Conservation (phyloP, 805 yeast species). For the Kuraishia borneana region DNA sequence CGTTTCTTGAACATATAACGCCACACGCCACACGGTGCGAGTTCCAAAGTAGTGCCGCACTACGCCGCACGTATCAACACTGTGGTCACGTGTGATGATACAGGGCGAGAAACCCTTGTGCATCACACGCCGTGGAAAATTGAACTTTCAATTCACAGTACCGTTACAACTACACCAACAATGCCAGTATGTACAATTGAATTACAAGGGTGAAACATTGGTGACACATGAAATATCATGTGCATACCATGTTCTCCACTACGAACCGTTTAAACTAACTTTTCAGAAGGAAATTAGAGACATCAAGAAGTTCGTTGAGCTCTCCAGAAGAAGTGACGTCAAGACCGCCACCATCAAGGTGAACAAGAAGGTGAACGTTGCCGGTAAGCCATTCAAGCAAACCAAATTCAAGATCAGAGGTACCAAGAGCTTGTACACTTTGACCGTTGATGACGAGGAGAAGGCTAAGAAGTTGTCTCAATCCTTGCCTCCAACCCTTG, state of each 20-base stretch:
- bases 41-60: no score
- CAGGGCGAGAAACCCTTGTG: slow-evolving; percentile 1
- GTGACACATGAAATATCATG: no score
- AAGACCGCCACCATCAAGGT: slow-evolving; percentile 88
- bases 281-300: slow-evolving; percentile 67
- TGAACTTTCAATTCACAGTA: background rate
- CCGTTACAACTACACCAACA: slow-evolving; percentile 6
- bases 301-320: slow-evolving; percentile 94
- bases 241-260: background rate
- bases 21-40: no score
- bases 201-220: background rate
- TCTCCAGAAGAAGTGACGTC: slow-evolving; percentile 94
- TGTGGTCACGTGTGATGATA: slow-evolving; percentile 4
- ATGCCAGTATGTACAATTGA: slow-evolving; percentile 14
- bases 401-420: slow-evolving; percentile 99
- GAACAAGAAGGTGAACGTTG: slow-evolving; percentile 72
- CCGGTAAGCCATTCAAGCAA: slow-evolving; percentile 80
- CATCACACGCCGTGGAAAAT: background rate
- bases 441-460: slow-evolving; percentile 88
- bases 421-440: slow-evolving; percentile 86
- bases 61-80: background rate
- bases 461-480: slow-evolving; percentile 97
- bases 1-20: slow-evolving; percentile 28
- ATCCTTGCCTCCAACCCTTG: slow-evolving; percentile 91
- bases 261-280: background rate